Base-by-base conservation (phyloP, 164 flowering plant species). In the Chimonanthus praecox region DNA sequence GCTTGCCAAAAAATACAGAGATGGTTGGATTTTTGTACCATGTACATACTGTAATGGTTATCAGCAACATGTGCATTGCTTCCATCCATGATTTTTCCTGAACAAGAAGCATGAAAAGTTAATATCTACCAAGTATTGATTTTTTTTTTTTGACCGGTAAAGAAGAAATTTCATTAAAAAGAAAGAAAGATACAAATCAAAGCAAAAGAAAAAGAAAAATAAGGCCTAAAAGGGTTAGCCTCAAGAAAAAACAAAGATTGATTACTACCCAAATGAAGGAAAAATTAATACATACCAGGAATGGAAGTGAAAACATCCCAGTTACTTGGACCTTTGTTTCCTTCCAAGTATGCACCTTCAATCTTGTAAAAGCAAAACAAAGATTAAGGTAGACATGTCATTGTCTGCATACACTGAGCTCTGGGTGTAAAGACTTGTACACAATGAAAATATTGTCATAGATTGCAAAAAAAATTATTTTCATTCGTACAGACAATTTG, bases 291-390 rank as follows among this genome's bases (percentile, higher is more conserved):
- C 68, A 48, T 33, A 80, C 79, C 82, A 58, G 69, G 72, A 7
- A 73, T 66, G 49, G 64, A 77, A 11, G 77, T 33, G 62, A 78
- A 83, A 18, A 72, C 82, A 68, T 83, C 85, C 85, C 85, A 83
- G 68, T 83, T 83, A 79, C 83, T 81, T 0, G 77, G 72, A 58
- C 85, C 47, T 70, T 77, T 80, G 65, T 78, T 74, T 45, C 73
- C 83, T 74, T 74, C 78, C 9, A 76, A 63, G 58, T 64, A 74
- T 8, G 82, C 85, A 45, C 85, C 85, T 79, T 83, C 85, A 48
- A 80, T 73, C 85, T 54, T 76, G 67, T 44, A 70, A 61, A 47
- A 48, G 18, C 47, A 48, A 9, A 64, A 13, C 11, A 66, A 1
- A 6, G 7, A 66, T 11, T 5, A 66, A 33, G 33, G 33, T 33